These are phyloP conservation scores for Phytophthora melonis DNA, from an alignment of 352 stramenopile genomes.

Conservation along the genomic window DNA sequence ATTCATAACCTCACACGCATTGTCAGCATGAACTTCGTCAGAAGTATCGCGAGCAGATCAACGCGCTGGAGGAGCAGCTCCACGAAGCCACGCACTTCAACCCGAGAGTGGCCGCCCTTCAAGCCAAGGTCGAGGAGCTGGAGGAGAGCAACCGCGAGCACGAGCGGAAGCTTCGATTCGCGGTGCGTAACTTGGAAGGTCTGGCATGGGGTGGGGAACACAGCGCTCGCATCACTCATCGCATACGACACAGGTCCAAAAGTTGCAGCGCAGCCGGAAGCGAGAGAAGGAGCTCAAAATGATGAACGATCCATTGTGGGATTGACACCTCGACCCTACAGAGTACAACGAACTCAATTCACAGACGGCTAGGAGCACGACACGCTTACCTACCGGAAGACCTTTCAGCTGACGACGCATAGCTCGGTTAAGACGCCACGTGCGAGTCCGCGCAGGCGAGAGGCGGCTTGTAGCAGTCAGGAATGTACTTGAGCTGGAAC, in stretches of 20 bases:
- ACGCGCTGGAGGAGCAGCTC: slow-evolving; percentile 53
- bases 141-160: slow-evolving; percentile 50
- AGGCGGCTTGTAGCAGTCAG: slow-evolving; percentile 92
- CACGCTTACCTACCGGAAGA: slow-evolving; percentile 14
- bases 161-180: slow-evolving; percentile 76
- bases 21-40: slow-evolving; percentile 62
- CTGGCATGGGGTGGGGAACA: no score
- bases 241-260: slow-evolving; percentile 55
- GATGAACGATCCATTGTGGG: slow-evolving; percentile 78
- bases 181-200: slow-evolving; percentile 30
- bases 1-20: background rate
- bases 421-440: slow-evolving; percentile 64
- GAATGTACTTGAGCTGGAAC: slow-evolving; percentile 98
- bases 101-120: slow-evolving; percentile 55
- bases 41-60: slow-evolving; percentile 57
- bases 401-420: slow-evolving; percentile 13
- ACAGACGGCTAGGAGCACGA: slow-evolving; percentile 21
- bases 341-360: slow-evolving; percentile 30
- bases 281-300: slow-evolving; percentile 73
- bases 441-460: slow-evolving; percentile 81
- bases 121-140: slow-evolving; percentile 52
- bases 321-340: slow-evolving; percentile 43
- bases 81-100: slow-evolving; percentile 57
- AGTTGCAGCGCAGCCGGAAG: slow-evolving; percentile 76
- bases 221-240: background rate